These are phyloP conservation scores for Globisporangium nunn DNA, from an alignment of 352 stramenopile genomes.

Conservation along the genomic window DNA sequence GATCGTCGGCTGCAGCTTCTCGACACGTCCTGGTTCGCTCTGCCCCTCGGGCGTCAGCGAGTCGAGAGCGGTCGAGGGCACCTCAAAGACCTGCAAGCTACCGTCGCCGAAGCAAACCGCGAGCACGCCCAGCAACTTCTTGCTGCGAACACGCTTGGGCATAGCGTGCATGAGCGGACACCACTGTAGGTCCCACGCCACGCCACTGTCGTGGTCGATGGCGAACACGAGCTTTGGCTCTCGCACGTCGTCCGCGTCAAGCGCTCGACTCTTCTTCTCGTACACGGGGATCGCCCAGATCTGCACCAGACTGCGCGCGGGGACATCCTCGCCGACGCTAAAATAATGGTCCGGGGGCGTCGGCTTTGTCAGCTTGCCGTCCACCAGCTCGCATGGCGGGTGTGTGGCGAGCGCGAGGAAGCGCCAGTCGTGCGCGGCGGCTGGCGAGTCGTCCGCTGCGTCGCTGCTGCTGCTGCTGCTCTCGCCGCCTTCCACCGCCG, in stretches of 20 bases:
- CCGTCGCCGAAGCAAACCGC: conserved; percentile 73
- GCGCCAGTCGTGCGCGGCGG: conserved; percentile 29
- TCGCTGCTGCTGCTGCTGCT: conserved; percentile 3
- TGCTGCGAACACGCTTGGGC: conserved; percentile 9
- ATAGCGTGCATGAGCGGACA: conserved; percentile 45
- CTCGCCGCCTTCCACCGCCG: not conserved
- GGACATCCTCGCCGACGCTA: conserved; percentile 25
- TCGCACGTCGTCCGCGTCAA: not conserved
- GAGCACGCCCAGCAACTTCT: conserved; percentile 48
- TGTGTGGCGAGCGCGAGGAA: conserved; percentile 62
- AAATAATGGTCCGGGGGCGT: conserved; percentile 78
- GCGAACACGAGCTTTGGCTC: conserved; percentile 59
- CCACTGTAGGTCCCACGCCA: conserved; percentile 81
- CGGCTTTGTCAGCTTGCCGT: conserved; percentile 49
- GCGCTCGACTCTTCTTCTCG: not conserved
- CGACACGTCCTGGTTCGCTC: conserved; percentile 20
- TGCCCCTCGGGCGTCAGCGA: conserved; percentile 18
- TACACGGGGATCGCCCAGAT: conserved; percentile 68
- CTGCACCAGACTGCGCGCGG: conserved; percentile 48
- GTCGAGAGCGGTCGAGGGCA: conserved; percentile 36
- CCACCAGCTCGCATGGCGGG: conserved; percentile 53
- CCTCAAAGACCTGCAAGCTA: conserved; percentile 58
- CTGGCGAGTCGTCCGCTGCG: not conserved
- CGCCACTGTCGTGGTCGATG: conserved; percentile 69
- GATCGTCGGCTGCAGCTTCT: conserved; percentile 41